Conservation (phyloP, 139 green algal genomes). For the Haematococcus lacustris region DNA sequence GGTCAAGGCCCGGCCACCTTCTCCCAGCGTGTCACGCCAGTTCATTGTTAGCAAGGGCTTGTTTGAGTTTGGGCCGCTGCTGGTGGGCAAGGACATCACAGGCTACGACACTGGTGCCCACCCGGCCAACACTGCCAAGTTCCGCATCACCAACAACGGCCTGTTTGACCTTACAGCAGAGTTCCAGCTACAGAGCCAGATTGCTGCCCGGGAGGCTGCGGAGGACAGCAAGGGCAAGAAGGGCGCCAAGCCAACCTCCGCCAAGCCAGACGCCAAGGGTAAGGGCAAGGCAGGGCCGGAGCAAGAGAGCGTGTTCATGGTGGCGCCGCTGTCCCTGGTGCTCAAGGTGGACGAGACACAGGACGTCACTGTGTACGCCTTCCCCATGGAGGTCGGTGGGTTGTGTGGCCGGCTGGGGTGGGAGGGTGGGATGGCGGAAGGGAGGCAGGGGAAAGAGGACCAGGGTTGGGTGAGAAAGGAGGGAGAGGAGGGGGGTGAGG, state of each 20-base stretch:
- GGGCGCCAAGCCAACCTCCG: neutral
- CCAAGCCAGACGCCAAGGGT: constrained; percentile 15
- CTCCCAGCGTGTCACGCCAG: constrained; percentile 43
- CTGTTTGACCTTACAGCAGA: constrained; percentile 30
- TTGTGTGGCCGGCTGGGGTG: neutral
- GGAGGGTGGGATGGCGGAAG: too few species aligned
- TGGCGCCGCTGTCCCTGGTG: constrained; percentile 39
- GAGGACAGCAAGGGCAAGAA: constrained; percentile 15
- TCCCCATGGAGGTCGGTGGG: constrained; percentile 32
- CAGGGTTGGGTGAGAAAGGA: too few species aligned
- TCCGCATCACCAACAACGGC: constrained; percentile 76
- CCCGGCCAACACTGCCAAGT: constrained; percentile 48
- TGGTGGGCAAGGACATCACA: constrained; percentile 37
- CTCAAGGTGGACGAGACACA: constrained; percentile 41
- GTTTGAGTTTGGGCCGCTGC: constrained; percentile 77
- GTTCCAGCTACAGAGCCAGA: neutral
- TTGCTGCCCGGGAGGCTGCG: constrained; percentile 15
- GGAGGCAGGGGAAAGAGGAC: too few species aligned
- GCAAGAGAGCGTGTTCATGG: constrained; percentile 32
- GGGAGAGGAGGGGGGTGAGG: too few species aligned
- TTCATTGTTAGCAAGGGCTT: constrained; percentile 49
- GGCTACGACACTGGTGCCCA: constrained; percentile 35
- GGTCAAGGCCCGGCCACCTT: constrained; percentile 40
- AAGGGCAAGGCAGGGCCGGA: constrained; percentile 4
- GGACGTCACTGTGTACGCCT: constrained; percentile 60